These are phyloP conservation scores for Podila clonocystis DNA, from an alignment of 192 early-diverging fungal species.

Conservation along the genomic window DNA sequence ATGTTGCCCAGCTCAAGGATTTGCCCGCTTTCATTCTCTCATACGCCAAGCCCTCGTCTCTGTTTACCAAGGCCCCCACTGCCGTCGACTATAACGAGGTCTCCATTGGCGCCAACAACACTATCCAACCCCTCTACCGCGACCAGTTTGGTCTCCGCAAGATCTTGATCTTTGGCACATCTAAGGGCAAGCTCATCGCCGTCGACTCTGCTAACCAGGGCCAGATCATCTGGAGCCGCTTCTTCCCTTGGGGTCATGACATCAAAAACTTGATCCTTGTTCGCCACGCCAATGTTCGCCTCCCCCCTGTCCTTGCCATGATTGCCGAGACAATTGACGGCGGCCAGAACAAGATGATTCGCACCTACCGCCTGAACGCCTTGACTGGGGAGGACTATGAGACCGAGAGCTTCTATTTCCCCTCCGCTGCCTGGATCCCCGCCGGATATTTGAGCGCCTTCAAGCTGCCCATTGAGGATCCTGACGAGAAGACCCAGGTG, in stretches of 20 bases:
- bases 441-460: constrained; percentile 57
- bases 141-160: constrained; percentile 89
- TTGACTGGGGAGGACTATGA: constrained; percentile 69
- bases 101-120: constrained; percentile 29
- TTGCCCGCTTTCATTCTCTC: constrained; percentile 54
- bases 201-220: constrained; percentile 83
- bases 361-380: constrained; percentile 69
- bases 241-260: constrained; percentile 47
- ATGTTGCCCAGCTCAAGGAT: constrained; percentile 62
- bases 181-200: constrained; percentile 84
- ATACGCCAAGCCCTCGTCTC: constrained; percentile 37
- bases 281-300: constrained; percentile 69
- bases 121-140: constrained; percentile 53
- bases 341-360: constrained; percentile 30
- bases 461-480: constrained; percentile 72
- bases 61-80: constrained; percentile 30
- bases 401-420: constrained; percentile 51
- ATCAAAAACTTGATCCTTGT: constrained; percentile 60
- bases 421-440: constrained; percentile 48
- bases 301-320: constrained; percentile 77
- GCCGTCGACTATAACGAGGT: constrained; percentile 31
- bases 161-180: constrained; percentile 82
- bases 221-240: constrained; percentile 79
- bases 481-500: constrained; percentile 66
- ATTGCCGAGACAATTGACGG: constrained; percentile 60